Percentiles rank a stretch among this genome's conserved stretches.
Conservation (phyloP, 768 basidiomycete genomes). For the Vishniacozyma victoriae region DNA sequence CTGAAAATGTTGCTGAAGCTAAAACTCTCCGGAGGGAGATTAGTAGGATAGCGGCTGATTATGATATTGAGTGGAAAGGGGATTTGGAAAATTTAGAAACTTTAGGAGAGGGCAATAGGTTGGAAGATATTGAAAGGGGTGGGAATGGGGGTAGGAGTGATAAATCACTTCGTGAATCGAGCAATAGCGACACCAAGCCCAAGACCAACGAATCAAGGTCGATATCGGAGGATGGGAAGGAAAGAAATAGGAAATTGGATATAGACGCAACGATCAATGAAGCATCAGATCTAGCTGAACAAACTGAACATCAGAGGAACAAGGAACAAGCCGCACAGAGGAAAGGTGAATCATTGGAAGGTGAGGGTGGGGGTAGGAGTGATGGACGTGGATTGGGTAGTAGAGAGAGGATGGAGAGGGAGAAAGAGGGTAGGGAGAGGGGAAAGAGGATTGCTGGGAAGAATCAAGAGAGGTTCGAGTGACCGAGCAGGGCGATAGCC, state of each 20-base stretch:
- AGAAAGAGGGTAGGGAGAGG: constrained; percentile 5
- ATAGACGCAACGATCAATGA: constrained; percentile 44
- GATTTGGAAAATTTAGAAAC: constrained; percentile 41
- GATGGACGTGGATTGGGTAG: constrained; percentile 3
- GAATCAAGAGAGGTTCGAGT: background rate
- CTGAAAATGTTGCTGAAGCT: constrained; percentile 54
- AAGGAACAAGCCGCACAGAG: constrained; percentile 30
- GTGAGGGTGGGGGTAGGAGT: background rate
- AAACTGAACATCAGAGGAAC: constrained; percentile 24
- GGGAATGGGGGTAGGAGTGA: background rate
- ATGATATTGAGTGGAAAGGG: constrained; percentile 52
- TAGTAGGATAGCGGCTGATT: constrained; percentile 58
- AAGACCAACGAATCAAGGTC: background rate
- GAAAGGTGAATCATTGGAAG: too few relatives aligned
- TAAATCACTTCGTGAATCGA: background rate
- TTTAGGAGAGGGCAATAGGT: background rate
- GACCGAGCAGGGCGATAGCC: too few relatives aligned
- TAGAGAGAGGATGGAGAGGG: constrained; percentile 4
- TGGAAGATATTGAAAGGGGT: background rate
- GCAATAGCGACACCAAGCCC: background rate
- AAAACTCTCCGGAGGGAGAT: constrained; percentile 56
- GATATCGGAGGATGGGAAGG: background rate
- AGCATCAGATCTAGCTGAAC: constrained; percentile 37
- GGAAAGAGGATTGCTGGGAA: constrained; percentile 5
- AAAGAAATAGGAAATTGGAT: constrained; percentile 24